Base-by-base conservation (phyloP, 2,329 filamentous ascomycete species). In the Sclerotinia subarctica region DNA sequence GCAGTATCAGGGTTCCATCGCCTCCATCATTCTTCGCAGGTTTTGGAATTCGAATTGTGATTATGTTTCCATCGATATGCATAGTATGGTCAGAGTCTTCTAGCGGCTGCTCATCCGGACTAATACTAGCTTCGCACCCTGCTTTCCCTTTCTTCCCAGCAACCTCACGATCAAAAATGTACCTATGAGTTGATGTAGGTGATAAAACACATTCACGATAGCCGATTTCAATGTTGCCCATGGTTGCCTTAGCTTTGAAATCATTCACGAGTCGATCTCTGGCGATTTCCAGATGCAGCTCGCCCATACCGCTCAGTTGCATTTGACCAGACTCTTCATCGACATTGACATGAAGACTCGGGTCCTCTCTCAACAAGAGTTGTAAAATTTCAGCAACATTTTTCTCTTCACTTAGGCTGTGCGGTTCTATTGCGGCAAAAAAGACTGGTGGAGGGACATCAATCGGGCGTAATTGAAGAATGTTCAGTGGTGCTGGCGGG, bases 241-340 rank as follows among this genome's bases (percentile, higher is more conserved):
- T 97, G 24, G 81, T 88, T 70, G 83, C 93, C 84, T 87, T 97
- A 78, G 83, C 93, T 78, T 95, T 96, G 80, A 97, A 90, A 76
- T 96, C 93, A 64, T 92, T 91, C 72, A 95, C 88, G 13, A 99
- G 86, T 54, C 94, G 87, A 78, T 98, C 92, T 62, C 93, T 84
- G 0, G 94, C 94, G 60, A 99, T 95, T 74, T 99, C 95, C 0
- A 99, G 84, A 78, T 99, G 95, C 38, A 99, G 85, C 75, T 96
- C 93, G 10, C 95, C 95, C 95, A 99, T 98, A 5, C 95, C 95
- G 65, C 94, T 94, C 0, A 99, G 84, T 44, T 96, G 90, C 58
- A 95, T 97, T 76, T 97, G 93, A 2, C 95, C 95, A 1, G 92
- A 94, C 77, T 97, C 95, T 70, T 94, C 88, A 74, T 98, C 92